Percentiles rank a stretch among this genome's conserved stretches.
Conservation (phyloP, 2,329 filamentous ascomycete genomes). For the Fusarium xylarioides region DNA sequence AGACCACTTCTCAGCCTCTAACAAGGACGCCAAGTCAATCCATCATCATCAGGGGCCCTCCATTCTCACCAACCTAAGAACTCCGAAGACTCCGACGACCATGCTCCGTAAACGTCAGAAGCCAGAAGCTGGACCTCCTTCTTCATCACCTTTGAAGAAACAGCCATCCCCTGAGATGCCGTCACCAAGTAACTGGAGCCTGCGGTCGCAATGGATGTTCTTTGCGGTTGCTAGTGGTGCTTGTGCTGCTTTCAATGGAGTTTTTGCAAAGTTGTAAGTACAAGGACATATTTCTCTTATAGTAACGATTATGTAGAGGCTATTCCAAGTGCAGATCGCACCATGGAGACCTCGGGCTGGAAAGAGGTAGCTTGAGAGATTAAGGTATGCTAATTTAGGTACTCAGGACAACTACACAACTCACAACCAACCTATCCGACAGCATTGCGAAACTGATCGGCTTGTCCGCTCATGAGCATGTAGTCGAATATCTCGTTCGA, state of each 20-base stretch:
- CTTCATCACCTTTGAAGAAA: neutral
- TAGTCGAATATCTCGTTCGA: constrained; percentile 60
- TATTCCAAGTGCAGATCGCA: neutral
- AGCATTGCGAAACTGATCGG: constrained; percentile 56
- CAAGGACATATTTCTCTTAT: neutral
- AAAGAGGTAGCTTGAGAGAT: neutral
- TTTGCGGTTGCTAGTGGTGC: constrained; percentile 78
- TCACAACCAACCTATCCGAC: constrained; percentile 60
- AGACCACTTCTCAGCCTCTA: constrained; percentile 21
- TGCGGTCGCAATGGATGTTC: constrained; percentile 66
- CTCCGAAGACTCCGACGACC: constrained; percentile 26
- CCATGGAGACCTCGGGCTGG: no score
- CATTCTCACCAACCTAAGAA: constrained; percentile 20
- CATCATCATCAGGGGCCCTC: constrained; percentile 27
- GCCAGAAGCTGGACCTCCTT: neutral
- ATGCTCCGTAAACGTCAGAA: constrained; percentile 46
- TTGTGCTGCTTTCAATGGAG: constrained; percentile 83
- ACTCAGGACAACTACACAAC: constrained; percentile 63
- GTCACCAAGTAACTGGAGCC: constrained; percentile 43
- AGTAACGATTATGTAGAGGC: neutral
- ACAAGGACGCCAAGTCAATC: constrained; percentile 22
- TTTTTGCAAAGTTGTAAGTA: constrained; percentile 82
- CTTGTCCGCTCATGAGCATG: constrained; percentile 51
- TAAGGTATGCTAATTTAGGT: neutral
- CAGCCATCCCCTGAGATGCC: constrained; percentile 19